Conservation (phyloP, 495 filamentous ascomycete genomes). For the Penicillium antarcticum region DNA sequence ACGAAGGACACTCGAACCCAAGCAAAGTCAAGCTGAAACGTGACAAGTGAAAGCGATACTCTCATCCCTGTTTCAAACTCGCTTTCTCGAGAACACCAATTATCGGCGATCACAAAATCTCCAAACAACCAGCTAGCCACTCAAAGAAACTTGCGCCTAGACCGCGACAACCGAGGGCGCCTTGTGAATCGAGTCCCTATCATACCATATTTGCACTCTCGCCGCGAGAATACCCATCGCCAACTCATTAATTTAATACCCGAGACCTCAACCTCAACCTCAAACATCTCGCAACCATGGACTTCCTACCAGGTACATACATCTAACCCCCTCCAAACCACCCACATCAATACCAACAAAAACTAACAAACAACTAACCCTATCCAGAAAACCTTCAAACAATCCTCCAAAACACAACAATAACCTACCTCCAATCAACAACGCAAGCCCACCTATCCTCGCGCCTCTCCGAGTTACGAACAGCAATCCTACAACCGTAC, state of each 20-base stretch:
- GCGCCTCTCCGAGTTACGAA: constrained; percentile 33
- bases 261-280: not conserved
- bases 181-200: not conserved
- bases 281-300: constrained; percentile 9
- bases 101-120: not conserved
- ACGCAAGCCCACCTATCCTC: constrained; percentile 21
- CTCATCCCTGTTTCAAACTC: not conserved
- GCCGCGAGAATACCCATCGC: no score
- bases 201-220: not conserved
- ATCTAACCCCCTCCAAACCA: not conserved
- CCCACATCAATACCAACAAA: not conserved
- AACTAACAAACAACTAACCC: not conserved
- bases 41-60: not conserved
- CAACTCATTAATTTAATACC: no score
- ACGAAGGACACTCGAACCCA: not conserved
- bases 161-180: not conserved
- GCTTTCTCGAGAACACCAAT: not conserved
- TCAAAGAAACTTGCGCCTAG: not conserved
- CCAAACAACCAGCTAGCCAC: not conserved
- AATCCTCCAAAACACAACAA: constrained; percentile 25
- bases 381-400: constrained; percentile 20
- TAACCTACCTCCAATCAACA: constrained; percentile 15
- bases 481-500: constrained; percentile 39
- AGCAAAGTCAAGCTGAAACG: not conserved
- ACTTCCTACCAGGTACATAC: constrained; percentile 21